Base-by-base conservation (phyloP, 2,329 filamentous ascomycete genomes). In the Fusarium sp. region DNA sequence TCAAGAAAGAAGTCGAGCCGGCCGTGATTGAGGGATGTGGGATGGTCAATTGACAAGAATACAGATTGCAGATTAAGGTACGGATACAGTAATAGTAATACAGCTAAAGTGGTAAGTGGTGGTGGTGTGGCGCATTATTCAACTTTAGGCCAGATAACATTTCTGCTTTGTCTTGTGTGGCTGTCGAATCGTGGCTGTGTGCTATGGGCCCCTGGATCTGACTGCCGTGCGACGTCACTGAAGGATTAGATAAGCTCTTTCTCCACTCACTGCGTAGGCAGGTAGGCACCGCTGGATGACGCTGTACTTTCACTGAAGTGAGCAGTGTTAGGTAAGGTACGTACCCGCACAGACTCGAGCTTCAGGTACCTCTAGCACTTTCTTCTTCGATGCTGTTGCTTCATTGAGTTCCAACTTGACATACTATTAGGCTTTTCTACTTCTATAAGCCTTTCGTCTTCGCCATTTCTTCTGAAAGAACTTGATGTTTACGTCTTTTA, bases 231-330 rank as follows among this genome's bases (percentile, higher is more conserved):
- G 63, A 70, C 67, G 67, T 70, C 67, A 70, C 67, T 68, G 41
- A 7, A 37, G 19, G 21, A 54, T 71, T 70, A 65, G 58, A 44
- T 69, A 71, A 70, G 52, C 52, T 54, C 41, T 49, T 56, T 56
- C 30, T 44, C 37, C 51, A 43, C 51, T n/a, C 16, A 16, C 26
- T 45, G 37, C 21, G 26, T 26, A 56, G 53, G 52, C 67, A 76
- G 74, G 74, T 73, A 37, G 34, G 34, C 34, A 34, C 63, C 72
- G 65, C 66, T 64, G 65, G 69, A 77, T 77, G 75, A 77, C 75
- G 75, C 70, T 75, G 65, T 67, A 57, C 61, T 60, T 54, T 62
- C 41, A 26, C 9, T 50, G 21, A 25, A 51, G 46, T 53, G 58
- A 49, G 31, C 44, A 43, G 23, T 31, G 21, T 37, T 62, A 44